Evolutionary conservation across 352 stramenopile species (phyloP).

Genomic region (Phytopythium helicoides): DNA sequence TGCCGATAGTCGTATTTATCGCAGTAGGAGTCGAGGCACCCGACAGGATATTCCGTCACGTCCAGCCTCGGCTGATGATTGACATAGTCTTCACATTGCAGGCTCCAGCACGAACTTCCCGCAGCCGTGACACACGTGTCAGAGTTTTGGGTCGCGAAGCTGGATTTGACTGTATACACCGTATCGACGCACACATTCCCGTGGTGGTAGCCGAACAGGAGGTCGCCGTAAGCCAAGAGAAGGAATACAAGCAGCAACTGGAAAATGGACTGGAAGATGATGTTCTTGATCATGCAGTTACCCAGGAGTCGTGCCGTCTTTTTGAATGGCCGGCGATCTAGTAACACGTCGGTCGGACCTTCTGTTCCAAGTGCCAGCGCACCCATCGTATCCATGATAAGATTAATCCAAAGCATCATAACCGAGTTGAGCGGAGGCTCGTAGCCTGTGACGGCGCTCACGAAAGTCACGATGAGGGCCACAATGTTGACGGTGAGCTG

Average conservation of each 20-base stretch:
- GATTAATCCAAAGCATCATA: slow-evolving; percentile 89
- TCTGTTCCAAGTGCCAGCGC: slow-evolving; percentile 72
- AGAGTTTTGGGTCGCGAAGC: slow-evolving; percentile 30
- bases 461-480: slow-evolving; percentile 70
- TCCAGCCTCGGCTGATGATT: slow-evolving; percentile 25
- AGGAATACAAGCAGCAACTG: slow-evolving; percentile 88
- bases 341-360: slow-evolving; percentile 52
- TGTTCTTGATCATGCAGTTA: slow-evolving; percentile 75
- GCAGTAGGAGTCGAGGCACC: slow-evolving; percentile 51
- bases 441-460: slow-evolving; percentile 80
- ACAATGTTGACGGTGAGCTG: slow-evolving; percentile 86
- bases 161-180: slow-evolving; percentile 48
- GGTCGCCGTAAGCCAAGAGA: slow-evolving; percentile 50
- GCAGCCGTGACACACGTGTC: slow-evolving; percentile 48
- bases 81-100: slow-evolving; percentile 64
- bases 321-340: slow-evolving; percentile 72
- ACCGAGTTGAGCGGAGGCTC: slow-evolving; percentile 81
- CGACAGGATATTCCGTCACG: slow-evolving; percentile 40
- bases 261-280: slow-evolving; percentile 61
- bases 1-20: slow-evolving; percentile 84
- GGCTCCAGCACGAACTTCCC: slow-evolving; percentile 40
- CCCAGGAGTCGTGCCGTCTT: slow-evolving; percentile 58
- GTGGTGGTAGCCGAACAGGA: slow-evolving; percentile 56
- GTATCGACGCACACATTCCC: slow-evolving; percentile 50
- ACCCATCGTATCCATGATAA: slow-evolving; percentile 87